These are phyloP conservation scores for Curvularia sp. DNA, from an alignment of 2,329 filamentous ascomycete genomes.

Conservation along the genomic window DNA sequence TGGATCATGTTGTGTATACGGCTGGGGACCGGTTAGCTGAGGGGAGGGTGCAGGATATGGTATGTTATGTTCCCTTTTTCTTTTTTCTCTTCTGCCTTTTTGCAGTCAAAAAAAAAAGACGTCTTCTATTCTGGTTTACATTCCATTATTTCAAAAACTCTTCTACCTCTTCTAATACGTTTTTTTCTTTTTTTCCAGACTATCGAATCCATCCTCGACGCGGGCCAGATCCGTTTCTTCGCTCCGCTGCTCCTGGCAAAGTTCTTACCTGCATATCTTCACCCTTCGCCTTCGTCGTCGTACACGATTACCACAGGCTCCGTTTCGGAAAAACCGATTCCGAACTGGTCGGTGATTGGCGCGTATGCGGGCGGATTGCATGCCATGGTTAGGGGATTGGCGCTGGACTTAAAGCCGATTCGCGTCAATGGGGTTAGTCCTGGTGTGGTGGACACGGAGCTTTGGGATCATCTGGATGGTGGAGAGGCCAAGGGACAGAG, in stretches of 20 bases:
- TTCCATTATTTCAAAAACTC: too few relatives aligned
- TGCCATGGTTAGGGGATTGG: background rate
- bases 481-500: background rate
- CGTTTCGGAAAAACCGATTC: background rate
- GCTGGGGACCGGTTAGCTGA: background rate
- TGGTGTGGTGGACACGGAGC: background rate
- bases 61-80: background rate
- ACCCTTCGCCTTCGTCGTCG: background rate
- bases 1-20: background rate
- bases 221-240: background rate
- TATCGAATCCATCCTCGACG: background rate
- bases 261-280: background rate
- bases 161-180: too few relatives aligned
- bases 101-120: too few relatives aligned
- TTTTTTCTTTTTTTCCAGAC: too few relatives aligned
- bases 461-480: background rate
- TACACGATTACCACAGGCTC: background rate
- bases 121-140: too few relatives aligned
- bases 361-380: background rate
- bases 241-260: background rate
- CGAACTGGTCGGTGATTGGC: background rate
- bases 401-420: background rate
- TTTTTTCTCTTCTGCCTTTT: too few relatives aligned
- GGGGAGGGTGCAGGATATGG: background rate
- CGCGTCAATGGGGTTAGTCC: background rate